These are phyloP conservation scores for Agaricus subrufescens DNA, from an alignment of 768 basidiomycete genomes.

Conservation along the genomic window DNA sequence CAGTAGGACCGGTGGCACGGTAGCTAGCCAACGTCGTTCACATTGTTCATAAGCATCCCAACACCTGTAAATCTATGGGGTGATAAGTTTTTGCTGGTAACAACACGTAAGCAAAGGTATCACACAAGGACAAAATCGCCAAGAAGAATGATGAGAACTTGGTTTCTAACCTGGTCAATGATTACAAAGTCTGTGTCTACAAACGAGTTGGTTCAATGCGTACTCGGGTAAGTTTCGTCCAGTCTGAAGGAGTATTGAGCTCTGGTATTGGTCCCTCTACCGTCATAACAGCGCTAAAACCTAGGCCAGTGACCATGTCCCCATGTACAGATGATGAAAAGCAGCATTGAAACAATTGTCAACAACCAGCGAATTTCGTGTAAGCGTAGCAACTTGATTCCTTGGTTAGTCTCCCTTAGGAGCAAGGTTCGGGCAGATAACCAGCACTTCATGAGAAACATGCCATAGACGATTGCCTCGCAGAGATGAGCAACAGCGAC, in stretches of 20 bases:
- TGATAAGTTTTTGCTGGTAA: not conserved
- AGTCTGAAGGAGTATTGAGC: not conserved
- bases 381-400: not conserved
- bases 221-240: slow-evolving; percentile 2
- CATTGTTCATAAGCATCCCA: slow-evolving; percentile 1
- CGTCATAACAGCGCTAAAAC: not conserved
- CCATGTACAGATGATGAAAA: slow-evolving; percentile 4
- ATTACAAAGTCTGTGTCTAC: not conserved
- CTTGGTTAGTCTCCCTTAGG: not conserved
- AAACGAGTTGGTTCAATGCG: not conserved
- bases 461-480: slow-evolving; percentile 13
- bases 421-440: not conserved
- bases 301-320: not conserved
- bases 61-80: not conserved
- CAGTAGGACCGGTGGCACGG: not conserved
- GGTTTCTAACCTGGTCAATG: not conserved
- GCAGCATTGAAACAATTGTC: not conserved
- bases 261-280: not conserved
- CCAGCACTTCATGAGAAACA: not conserved
- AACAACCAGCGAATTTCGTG: slow-evolving; percentile 5
- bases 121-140: slow-evolving; percentile 3
- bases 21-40: not conserved
- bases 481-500: slow-evolving; percentile 88
- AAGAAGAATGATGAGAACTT: not conserved
- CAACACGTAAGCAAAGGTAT: not conserved